Conservation (phyloP, 768 basidiomycete genomes). For the Boletus insuetus region DNA sequence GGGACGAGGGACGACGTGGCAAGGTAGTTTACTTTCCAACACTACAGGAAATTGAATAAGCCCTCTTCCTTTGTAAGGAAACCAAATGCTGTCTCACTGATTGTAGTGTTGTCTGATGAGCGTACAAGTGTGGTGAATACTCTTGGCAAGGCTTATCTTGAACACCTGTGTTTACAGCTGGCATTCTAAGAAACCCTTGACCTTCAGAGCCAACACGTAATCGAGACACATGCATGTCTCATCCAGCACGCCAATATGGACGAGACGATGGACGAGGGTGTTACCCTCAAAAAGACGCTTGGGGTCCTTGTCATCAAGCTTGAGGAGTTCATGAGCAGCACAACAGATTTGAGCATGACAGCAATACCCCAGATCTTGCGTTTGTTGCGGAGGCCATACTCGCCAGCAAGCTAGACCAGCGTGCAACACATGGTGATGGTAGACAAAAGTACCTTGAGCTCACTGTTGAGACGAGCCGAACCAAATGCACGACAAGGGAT, state of each 20-base stretch:
- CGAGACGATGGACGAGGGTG: conserved; percentile 83
- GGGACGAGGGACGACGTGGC: too few relatives aligned
- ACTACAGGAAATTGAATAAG: conserved; percentile 35
- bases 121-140: conserved; percentile 97
- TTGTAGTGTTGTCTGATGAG: conserved; percentile 98
- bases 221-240: conserved; percentile 99
- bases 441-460: conserved; percentile 77
- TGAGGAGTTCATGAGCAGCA: conserved; percentile 99
- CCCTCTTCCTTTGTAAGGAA: background rate
- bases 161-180: conserved; percentile 99
- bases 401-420: conserved; percentile 83
- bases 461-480: conserved; percentile 97
- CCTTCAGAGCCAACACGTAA: conserved; percentile 99
- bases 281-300: conserved; percentile 99
- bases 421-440: background rate
- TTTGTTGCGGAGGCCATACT: conserved; percentile 99
- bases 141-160: conserved; percentile 97
- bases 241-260: conserved; percentile 99
- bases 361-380: conserved; percentile 99
- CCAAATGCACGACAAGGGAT: conserved; percentile 97
- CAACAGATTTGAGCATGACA: conserved; percentile 97
- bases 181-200: conserved; percentile 99
- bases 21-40: conserved; percentile 99
- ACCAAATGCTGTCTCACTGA: conserved; percentile 53
- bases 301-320: conserved; percentile 98